Evolutionary conservation across 148 eudicot genomes (phyloP), one percentile per base, ranked within the genome.

Genomic region (Camellia lanceoleosa): DNA sequence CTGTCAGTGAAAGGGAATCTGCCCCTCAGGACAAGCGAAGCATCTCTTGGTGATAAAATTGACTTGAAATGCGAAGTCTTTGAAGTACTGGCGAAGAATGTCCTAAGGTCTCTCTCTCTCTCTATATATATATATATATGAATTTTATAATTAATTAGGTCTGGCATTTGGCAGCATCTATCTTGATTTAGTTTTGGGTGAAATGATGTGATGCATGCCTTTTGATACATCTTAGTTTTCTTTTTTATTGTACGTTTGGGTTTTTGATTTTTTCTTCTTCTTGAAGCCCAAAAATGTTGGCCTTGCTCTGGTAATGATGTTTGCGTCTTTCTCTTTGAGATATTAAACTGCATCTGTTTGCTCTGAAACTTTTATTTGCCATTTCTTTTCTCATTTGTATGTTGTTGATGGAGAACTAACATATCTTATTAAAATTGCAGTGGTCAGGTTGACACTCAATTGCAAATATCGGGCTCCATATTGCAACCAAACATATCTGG

Each of bases 401-500:
- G 71, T 74, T 67, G 54, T 67, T 0, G 65, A 84, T 11, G 51
- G 38, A 67, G 72, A 71, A 65, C 82, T 89, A 81, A 87, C 86
- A 51, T 73, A 10, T 78, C 5, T 75, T 72, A 52, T 68, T 83
- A 71, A 55, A 78, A 79, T 85, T 77, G 77, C 81, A 97, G 99
- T 87, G 99, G 98, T 77, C 99, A 97, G 87, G 99, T 97, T 71
- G 99, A 97, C 81, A 85, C 97, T 73, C 95, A 94, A 83, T 85
- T 97, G 90, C 99, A 94, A 87, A 79, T 97, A 83, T 87, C 91
- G 56, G 98, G 99, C 59, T 97, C 98, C 67, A 94, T 97, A 70
- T 80, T 94, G 91, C 93, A 97, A 89, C 99, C 99, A 55, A 92
- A 91, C 85, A 91, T 97, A 69, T 97, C 99, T 71, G 99, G 99